Evolutionary conservation across 148 eudicot species (phyloP).

Genomic region (Limonium bicolor): DNA sequence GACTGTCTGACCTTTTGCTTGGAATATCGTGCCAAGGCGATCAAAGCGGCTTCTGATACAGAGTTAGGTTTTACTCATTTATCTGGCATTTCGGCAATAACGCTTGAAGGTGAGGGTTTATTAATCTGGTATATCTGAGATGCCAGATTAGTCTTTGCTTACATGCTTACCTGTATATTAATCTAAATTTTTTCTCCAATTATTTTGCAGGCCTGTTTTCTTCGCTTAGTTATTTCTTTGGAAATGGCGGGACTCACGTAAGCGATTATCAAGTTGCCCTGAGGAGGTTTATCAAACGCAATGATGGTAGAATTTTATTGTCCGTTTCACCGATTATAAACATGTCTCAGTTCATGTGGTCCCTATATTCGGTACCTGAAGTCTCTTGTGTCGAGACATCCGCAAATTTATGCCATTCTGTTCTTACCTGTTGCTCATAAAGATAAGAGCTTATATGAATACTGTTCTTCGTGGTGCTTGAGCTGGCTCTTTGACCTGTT

Average conservation of each 20-base stretch:
- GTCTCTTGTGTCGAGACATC: no score
- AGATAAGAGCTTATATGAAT: no score
- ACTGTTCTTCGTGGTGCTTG: no score
- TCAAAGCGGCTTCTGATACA: slow-evolving; percentile 64
- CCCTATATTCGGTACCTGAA: no score
- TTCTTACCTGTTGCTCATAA: no score
- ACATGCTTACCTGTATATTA: not conserved
- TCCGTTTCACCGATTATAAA: not conserved
- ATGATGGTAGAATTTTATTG: slow-evolving; percentile 36
- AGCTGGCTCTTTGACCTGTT: no score
- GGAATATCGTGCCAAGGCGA: slow-evolving; percentile 34
- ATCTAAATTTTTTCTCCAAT: slow-evolving; percentile 6
- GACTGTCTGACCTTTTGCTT: slow-evolving; percentile 1
- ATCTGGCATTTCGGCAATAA: slow-evolving; percentile 51
- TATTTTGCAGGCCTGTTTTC: slow-evolving; percentile 55
- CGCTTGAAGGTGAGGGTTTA: slow-evolving; percentile 54
- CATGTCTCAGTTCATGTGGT: no score
- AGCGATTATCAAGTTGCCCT: slow-evolving; percentile 70
- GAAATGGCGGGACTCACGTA: slow-evolving; percentile 42
- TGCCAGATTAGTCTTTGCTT: not conserved
- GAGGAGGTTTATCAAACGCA: slow-evolving; percentile 33
- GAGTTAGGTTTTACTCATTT: slow-evolving; percentile 52
- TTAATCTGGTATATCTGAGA: no score
- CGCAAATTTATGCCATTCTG: no score
- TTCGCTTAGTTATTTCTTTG: slow-evolving; percentile 63